A percentile compares a stretch with the other conserved stretches of the same genome.
Evolutionary conservation across 129 eudicot genomes (phyloP).

Genomic region (Chrysanthemum seticuspe): DNA sequence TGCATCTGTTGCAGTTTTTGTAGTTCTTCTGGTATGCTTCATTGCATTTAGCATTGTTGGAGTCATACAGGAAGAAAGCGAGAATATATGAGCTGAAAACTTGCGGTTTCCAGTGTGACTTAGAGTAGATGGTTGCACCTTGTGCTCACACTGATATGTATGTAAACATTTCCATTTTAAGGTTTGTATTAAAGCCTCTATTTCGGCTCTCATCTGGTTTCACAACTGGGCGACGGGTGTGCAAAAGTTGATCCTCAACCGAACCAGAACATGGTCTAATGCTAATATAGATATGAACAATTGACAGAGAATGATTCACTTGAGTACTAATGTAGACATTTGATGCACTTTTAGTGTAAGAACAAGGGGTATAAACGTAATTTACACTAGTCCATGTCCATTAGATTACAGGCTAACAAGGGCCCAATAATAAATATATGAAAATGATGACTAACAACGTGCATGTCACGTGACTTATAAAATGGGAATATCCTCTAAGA

Average conservation of each 20-base stretch:
- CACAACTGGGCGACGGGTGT: neutral
- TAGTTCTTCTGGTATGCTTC: neutral
- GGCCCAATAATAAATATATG: constrained; percentile 4
- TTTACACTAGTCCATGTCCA: neutral
- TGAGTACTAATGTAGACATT: neutral
- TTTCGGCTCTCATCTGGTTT: neutral
- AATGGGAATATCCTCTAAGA: neutral
- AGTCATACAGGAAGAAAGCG: neutral
- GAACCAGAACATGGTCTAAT: neutral
- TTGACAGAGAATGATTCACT: neutral
- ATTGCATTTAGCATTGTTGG: neutral
- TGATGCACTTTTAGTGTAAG: neutral
- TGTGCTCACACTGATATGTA: neutral
- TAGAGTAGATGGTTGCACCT: neutral
- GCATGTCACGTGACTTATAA: constrained; percentile 13
- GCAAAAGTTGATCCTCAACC: neutral
- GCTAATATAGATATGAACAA: neutral
- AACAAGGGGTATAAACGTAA: neutral
- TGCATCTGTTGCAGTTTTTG: constrained; percentile 2
- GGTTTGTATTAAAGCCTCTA: neutral
- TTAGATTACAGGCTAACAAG: neutral
- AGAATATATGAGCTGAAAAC: neutral
- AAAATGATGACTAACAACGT: constrained; percentile 1
- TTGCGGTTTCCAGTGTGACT: neutral
- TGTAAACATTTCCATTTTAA: neutral